Evolutionary conservation across 805 yeast genomes (phyloP).

Genomic region (Cephaloascus fragrans): DNA sequence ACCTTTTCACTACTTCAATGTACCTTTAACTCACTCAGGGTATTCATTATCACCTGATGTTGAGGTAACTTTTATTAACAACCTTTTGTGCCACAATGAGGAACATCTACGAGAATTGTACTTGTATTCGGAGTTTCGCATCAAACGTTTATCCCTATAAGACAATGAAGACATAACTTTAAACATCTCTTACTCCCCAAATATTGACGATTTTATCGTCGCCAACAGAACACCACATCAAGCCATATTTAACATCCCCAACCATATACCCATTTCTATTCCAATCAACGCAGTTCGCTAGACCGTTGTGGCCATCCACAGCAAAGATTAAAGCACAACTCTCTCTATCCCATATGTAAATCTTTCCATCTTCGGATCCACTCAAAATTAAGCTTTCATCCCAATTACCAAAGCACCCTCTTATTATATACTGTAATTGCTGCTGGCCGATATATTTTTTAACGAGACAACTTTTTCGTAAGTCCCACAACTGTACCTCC

Average conservation of each 20-base stretch:
- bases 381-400: conserved; percentile 63
- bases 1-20: too few relatives aligned
- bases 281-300: conserved; percentile 79
- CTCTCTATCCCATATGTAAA: conserved; percentile 70
- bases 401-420: conserved; percentile 70
- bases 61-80: too few relatives aligned
- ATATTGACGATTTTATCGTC: conserved; percentile 68
- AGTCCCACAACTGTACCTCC: conserved; percentile 78
- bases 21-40: too few relatives aligned
- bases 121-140: too few relatives aligned
- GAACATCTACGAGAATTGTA: too few relatives aligned
- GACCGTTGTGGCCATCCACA: conserved; percentile 51
- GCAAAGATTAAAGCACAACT: conserved; percentile 58
- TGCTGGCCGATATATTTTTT: conserved; percentile 64
- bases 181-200: conserved; percentile 36
- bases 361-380: conserved; percentile 75
- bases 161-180: too few relatives aligned
- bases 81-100: too few relatives aligned
- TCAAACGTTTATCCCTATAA: too few relatives aligned
- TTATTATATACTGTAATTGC: conserved; percentile 59
- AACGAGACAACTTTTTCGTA: conserved; percentile 43
- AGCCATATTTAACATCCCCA: conserved; percentile 11
- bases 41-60: too few relatives aligned
- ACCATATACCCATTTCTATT: conserved; percentile 16
- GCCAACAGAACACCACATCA: conserved; percentile 73